Evolutionary conservation across 164 flowering plant species (phyloP).

Genomic region (Vitis riparia): DNA sequence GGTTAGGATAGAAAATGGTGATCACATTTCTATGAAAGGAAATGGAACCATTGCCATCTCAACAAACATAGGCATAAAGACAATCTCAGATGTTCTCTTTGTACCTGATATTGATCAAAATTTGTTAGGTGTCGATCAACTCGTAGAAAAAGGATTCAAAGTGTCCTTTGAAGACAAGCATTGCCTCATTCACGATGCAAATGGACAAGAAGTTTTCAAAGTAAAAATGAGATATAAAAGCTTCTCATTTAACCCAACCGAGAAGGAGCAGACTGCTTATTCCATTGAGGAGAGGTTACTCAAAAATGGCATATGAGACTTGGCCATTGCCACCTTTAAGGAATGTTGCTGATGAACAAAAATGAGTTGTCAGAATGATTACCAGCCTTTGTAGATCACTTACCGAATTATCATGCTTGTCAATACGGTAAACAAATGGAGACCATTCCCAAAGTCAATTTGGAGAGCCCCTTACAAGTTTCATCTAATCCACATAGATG

Average conservation of each 20-base stretch:
- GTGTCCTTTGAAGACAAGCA: slow-evolving; percentile 3
- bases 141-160: neutral
- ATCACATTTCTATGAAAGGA: neutral
- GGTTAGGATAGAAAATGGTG: slow-evolving; percentile 3
- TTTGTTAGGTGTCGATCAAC: neutral
- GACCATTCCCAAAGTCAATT: slow-evolving; percentile 6
- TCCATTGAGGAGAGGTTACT: no score
- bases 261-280: no score
- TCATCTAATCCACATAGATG: slow-evolving; percentile 10
- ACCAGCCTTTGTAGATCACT: neutral
- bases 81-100: slow-evolving; percentile 10
- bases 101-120: slow-evolving; percentile 18
- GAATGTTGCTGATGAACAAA: neutral
- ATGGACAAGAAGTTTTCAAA: neutral
- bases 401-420: slow-evolving; percentile 5
- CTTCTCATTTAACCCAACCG: no score
- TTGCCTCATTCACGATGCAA: slow-evolving; percentile 1
- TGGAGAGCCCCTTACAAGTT: slow-evolving; percentile 16
- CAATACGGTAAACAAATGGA: slow-evolving; percentile 8
- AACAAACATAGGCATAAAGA: slow-evolving; percentile 1
- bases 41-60: slow-evolving; percentile 1
- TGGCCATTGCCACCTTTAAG: neutral
- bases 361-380: neutral
- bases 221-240: neutral
- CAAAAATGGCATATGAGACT: slow-evolving; percentile 5